Conservation (phyloP, 495 filamentous ascomycete genomes). For the Aspergillus sclerotiicarbonarius region DNA sequence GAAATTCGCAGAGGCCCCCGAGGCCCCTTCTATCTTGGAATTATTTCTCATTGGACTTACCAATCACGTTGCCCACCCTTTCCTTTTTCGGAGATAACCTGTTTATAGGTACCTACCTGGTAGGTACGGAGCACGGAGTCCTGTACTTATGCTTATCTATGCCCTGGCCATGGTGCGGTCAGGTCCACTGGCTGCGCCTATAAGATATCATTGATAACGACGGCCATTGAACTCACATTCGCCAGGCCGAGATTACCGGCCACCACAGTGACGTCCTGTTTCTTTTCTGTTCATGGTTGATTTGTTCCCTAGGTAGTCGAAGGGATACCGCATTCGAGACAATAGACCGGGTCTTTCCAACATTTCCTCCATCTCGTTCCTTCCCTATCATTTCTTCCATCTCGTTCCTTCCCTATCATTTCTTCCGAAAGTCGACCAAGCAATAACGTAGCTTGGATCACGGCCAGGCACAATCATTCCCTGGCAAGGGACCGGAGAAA, state of each 20-base stretch:
- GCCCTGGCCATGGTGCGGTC: background rate
- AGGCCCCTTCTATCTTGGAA: background rate
- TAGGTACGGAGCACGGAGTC: too few relatives aligned
- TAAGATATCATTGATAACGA: background rate
- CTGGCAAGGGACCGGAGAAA: background rate
- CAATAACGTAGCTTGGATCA: background rate
- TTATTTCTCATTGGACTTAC: conserved; percentile 3
- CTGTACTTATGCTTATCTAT: background rate
- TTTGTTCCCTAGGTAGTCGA: background rate
- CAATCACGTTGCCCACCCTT: conserved; percentile 3
- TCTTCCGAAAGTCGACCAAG: background rate
- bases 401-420: background rate
- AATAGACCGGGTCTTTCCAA: background rate
- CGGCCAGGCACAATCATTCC: background rate
- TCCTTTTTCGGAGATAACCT: background rate
- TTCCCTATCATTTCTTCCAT: background rate
- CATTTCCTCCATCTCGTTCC: background rate
- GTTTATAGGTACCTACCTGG: background rate
- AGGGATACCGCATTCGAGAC: background rate
- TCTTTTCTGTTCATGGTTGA: background rate
- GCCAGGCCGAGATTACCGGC: background rate
- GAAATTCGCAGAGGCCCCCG: conserved; percentile 4
- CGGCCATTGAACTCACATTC: background rate
- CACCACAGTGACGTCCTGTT: background rate
- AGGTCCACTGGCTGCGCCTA: background rate